Conservation (phyloP, 2,329 filamentous ascomycete genomes). For the Cladosporium sp. region DNA sequence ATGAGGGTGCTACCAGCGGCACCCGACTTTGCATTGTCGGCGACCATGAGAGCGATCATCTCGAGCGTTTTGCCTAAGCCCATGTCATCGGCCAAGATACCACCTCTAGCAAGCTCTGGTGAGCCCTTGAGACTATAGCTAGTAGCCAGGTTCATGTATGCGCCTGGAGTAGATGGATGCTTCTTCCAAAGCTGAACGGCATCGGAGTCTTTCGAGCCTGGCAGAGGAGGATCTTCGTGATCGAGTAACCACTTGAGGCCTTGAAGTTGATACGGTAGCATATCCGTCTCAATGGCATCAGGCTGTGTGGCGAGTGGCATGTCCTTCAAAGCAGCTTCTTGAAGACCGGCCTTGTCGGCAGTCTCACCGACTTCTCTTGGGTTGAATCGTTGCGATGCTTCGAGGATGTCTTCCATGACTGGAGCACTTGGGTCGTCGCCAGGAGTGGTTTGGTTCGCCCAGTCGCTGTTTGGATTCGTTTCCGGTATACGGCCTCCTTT, state of each 20-base stretch:
- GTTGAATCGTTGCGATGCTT: slow-evolving; percentile 63
- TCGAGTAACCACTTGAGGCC: slow-evolving; percentile 77
- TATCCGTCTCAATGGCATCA: slow-evolving; percentile 55
- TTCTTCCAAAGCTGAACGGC: slow-evolving; percentile 76
- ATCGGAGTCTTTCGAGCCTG: slow-evolving; percentile 52
- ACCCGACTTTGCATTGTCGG: slow-evolving; percentile 38
- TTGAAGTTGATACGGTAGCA: slow-evolving; percentile 77
- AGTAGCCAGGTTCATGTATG: slow-evolving; percentile 66
- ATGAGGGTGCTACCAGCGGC: slow-evolving; percentile 64
- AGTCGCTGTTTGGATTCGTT: slow-evolving; percentile 7
- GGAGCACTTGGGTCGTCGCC: slow-evolving; percentile 25
- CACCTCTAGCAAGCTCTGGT: slow-evolving; percentile 69
- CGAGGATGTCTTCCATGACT: slow-evolving; percentile 61
- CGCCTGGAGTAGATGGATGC: slow-evolving; percentile 20
- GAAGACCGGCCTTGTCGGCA: slow-evolving; percentile 65
- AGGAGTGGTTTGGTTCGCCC: slow-evolving; percentile 18
- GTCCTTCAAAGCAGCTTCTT: slow-evolving; percentile 64
- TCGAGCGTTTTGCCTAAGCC: slow-evolving; percentile 86
- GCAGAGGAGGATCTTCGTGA: slow-evolving; percentile 68
- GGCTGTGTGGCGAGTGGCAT: slow-evolving; percentile 73
- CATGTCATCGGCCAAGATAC: slow-evolving; percentile 90
- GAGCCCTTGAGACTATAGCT: slow-evolving; percentile 57
- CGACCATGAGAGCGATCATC: slow-evolving; percentile 72
- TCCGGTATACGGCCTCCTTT: slow-evolving; percentile 11
- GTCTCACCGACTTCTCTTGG: slow-evolving; percentile 61